Evolutionary conservation across 768 basidiomycete genomes (phyloP), one percentile per base, ranked within the genome.

Genomic region (Lentinula guzmanii): DNA sequence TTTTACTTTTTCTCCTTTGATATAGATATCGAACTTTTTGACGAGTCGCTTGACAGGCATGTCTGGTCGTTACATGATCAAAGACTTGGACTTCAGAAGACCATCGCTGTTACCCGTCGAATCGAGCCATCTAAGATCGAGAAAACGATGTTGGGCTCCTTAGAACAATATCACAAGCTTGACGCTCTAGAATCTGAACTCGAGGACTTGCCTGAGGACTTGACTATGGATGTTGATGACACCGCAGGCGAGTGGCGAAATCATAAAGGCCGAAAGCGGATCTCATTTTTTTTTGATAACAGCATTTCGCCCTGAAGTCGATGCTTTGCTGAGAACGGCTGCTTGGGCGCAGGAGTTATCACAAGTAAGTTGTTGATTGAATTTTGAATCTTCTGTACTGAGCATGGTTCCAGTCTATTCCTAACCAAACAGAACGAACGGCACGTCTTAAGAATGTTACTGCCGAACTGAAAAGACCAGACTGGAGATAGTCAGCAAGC

Each of bases 61-160:
- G 58, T 59, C 16, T 59, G 58, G 58, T 59, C 58, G 10, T 15
- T 59, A 21, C 58, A 59, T 37, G 58, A 59, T 35, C 58, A 59
- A 21, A 46, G 58, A 50, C 58, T 59, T 4, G 58, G 45, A 37
- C 48, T 46, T 33, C 58, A 59, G 11, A 59, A 59, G 58, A 48
- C 58, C 6, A 48, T 59, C n/a, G 58, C 58, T 5, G 18, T 33
- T 1, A 59, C n/a, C n/a, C 58, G 58, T 15, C 43, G 58, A 35
- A 31, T 21, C 6, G 58, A 59, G 8, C 46, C 58, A 5, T 51
- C 16, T 34, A 51, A 46, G 31, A 50, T 59, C n/a, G 58, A 59
- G 34, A 59, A 59, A 31, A 31, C 46, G 4, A 35, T 59, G 48
- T 11, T 41, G 2, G 24, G 37, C 33, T 51, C 48, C 15, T 59